These are phyloP conservation scores for Gonapodya sp. DNA, from an alignment of 192 early-diverging fungal species.

Conservation along the genomic window DNA sequence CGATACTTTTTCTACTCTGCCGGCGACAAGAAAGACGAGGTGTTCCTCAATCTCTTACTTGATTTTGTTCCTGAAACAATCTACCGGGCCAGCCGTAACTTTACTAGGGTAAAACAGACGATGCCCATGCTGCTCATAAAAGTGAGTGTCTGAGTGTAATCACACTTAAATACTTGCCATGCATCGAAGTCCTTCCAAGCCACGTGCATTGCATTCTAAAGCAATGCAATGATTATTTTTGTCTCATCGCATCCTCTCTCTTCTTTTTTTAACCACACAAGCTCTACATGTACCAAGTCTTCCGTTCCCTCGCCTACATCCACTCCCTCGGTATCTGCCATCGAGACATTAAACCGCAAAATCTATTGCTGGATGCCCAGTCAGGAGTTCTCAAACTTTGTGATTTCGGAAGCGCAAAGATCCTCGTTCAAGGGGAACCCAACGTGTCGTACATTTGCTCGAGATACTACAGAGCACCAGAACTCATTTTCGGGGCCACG, in stretches of 20 bases:
- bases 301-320: slow-evolving; percentile 92
- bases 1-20: slow-evolving; percentile 90
- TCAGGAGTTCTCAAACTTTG: slow-evolving; percentile 93
- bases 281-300: slow-evolving; percentile 98
- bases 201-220: background rate
- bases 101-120: slow-evolving; percentile 79
- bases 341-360: slow-evolving; percentile 99
- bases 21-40: slow-evolving; percentile 90
- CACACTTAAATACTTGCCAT: background rate
- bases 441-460: slow-evolving; percentile 99
- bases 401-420: slow-evolving; percentile 98
- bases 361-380: slow-evolving; percentile 81
- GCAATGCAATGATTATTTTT: no score
- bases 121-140: slow-evolving; percentile 95
- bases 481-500: slow-evolving; percentile 92
- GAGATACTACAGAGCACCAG: slow-evolving; percentile 92
- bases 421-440: slow-evolving; percentile 85
- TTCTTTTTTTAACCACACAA: slow-evolving; percentile 19
- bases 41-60: slow-evolving; percentile 90
- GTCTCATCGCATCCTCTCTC: slow-evolving; percentile 5
- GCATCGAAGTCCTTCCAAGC: background rate
- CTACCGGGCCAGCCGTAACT: slow-evolving; percentile 84
- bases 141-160: slow-evolving; percentile 16
- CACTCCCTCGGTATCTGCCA: slow-evolving; percentile 95
- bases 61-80: slow-evolving; percentile 97